Conservation (phyloP, 768 basidiomycete genomes). For the Suillus spraguei region DNA sequence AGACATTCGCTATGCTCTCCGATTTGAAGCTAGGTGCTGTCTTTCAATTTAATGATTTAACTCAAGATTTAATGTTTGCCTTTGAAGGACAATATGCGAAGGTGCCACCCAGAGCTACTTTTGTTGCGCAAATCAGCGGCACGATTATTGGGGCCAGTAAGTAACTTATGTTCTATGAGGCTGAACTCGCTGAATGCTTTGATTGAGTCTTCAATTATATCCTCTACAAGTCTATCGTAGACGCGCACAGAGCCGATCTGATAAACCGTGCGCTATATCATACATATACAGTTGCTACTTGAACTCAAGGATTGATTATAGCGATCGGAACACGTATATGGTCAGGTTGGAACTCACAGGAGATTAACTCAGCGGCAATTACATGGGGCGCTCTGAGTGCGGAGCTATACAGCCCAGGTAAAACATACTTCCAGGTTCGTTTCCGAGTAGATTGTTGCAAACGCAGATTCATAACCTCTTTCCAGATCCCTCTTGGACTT, state of each 20-base stretch:
- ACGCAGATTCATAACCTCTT: neutral
- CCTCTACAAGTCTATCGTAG: conserved; percentile 23
- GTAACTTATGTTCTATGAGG: conserved; percentile 10
- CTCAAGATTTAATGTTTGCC: conserved; percentile 21
- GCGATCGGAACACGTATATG: conserved; percentile 20
- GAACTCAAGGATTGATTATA: conserved; percentile 12
- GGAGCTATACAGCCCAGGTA: conserved; percentile 52
- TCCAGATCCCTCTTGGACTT: conserved; percentile 27
- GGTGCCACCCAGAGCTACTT: conserved; percentile 51
- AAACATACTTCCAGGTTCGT: conserved; percentile 44
- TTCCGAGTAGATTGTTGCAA: conserved; percentile 23
- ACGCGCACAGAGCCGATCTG: conserved; percentile 15
- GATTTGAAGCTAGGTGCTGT: conserved; percentile 30
- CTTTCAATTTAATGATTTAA: conserved; percentile 11
- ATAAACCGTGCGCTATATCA: conserved; percentile 15
- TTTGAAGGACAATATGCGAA: conserved; percentile 60
- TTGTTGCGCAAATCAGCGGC: conserved; percentile 49
- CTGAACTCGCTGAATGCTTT: neutral
- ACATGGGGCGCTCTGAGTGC: conserved; percentile 57
- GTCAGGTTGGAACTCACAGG: conserved; percentile 48
- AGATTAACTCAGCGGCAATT: conserved; percentile 55
- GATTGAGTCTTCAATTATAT: conserved; percentile 22
- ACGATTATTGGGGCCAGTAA: conserved; percentile 52
- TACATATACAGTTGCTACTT: neutral
- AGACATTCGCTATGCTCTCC: conserved; percentile 56